Percentiles rank a stretch among this genome's conserved stretches.
Conservation (phyloP, 495 filamentous ascomycete genomes). For the Thozetella sp. region DNA sequence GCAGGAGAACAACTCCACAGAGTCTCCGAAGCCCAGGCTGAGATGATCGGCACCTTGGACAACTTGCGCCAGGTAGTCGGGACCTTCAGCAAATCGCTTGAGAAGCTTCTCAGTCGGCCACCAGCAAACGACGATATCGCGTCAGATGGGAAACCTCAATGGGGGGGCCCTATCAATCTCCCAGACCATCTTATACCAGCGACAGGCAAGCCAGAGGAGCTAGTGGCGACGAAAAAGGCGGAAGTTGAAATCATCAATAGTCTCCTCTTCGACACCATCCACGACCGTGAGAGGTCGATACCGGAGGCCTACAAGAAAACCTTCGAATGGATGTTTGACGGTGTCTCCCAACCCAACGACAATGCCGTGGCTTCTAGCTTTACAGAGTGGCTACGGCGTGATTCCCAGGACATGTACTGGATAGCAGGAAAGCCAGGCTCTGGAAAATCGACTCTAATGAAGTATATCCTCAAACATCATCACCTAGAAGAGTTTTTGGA, state of each 20-base stretch:
- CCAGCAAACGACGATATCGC: no score
- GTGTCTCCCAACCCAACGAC: constrained; percentile 7
- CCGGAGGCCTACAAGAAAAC: background rate
- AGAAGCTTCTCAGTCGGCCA: no score
- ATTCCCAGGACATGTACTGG: constrained; percentile 5
- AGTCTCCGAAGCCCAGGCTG: no score
- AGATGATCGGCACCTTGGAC: no score
- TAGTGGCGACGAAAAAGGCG: no score
- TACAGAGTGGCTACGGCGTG: constrained; percentile 4
- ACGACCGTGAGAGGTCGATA: background rate
- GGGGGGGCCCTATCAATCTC: no score
- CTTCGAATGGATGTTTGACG: background rate
- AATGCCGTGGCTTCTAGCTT: background rate
- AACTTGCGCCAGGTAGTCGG: no score
- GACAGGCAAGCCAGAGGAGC: no score
- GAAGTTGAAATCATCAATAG: background rate
- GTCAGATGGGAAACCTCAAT: no score
- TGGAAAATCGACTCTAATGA: constrained; percentile 8
- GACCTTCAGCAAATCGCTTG: no score
- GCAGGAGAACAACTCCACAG: no score
- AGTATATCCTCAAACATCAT: background rate
- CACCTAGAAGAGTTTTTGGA: background rate
- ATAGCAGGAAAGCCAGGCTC: constrained; percentile 5
- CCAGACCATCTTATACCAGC: no score
- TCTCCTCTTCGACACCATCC: background rate